Base-by-base conservation (phyloP, 495 filamentous ascomycete species). In the Penicillium fimorum region DNA sequence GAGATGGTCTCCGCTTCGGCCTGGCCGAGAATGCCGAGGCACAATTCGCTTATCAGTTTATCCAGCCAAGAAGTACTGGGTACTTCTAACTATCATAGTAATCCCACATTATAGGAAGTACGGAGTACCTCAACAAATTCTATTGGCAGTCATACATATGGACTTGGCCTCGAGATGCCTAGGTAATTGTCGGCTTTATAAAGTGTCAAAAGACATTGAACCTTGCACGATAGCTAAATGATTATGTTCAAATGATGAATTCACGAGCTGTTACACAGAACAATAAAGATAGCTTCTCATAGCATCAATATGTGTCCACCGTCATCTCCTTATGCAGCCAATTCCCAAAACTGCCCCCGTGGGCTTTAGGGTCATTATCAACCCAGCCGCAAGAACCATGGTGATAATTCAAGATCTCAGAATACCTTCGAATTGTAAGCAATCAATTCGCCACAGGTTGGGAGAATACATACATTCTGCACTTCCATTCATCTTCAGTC, bases 11-110 rank as follows among this genome's bases (percentile, higher is more conserved):
- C 62, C 63, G 63, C 60, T 56, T 58, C 50, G 43, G 45, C 44
- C 54, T 52, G 57, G 51, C 65, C 65, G 65, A 63, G 50, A 58
- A 11, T 68, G 60, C 65, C 65, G 65, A 68, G 65, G 65, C 60
- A 55, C 62, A 50, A 63, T 60, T 41, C 35, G 37, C 32, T 8
- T 29, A 25, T 29, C 52, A 37, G 44, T 41, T 20, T 55, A 59
- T 42, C 52, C 62, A 51, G 56, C 1, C n/a, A 15, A 7, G 2
- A 47, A n/a, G 64, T 67, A 67, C 1, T 41, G 1, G 7, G 8
- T 67, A 67, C 64, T 40, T 57, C 15, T 0, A 9, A 12, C 15
- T 32, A 0, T 9, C 5, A 15, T 12, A 5, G 7, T 2, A 8
- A 0, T 0, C 2, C 0, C 13, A 1, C 4, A 33, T 4, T 25